phyloP scores from a whole-genome alignment of 2,329 filamentous ascomycete species.

The Diplodia scrobiculata region DNA sequence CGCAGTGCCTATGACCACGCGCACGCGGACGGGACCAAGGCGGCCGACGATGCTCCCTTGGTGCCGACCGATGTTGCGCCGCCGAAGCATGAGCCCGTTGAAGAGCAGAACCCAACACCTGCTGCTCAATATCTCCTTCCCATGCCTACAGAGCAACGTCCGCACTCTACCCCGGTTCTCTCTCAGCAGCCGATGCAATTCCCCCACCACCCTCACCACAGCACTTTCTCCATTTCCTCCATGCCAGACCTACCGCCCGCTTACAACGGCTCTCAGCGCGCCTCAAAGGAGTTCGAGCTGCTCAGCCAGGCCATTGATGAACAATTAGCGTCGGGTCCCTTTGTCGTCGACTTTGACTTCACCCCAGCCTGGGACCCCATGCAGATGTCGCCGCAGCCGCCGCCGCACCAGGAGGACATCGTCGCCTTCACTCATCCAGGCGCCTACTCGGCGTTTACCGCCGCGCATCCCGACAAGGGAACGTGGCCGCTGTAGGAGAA shows the following conservation, averaged over 20 bases:
- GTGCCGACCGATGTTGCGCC: not conserved
- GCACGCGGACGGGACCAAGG: slow-evolving; percentile 1
- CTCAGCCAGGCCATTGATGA: slow-evolving; percentile 21
- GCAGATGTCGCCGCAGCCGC: slow-evolving; percentile 8
- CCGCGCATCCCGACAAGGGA: slow-evolving; percentile 11
- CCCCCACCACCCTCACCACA: not conserved
- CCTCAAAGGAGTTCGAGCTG: slow-evolving; percentile 14
- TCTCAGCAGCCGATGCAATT: not conserved
- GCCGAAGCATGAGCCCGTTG: not conserved
- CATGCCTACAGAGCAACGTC: not conserved
- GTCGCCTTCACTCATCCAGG: slow-evolving; percentile 26
- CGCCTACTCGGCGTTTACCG: slow-evolving; percentile 24
- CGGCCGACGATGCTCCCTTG: not conserved
- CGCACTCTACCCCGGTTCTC: slow-evolving; percentile 7
- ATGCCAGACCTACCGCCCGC: not conserved
- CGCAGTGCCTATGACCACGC: slow-evolving; percentile 61
- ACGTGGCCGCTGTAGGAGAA: slow-evolving; percentile 7
- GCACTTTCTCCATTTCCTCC: slow-evolving; percentile 3
- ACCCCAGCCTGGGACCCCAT: slow-evolving; percentile 9
- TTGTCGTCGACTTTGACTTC: slow-evolving; percentile 24
- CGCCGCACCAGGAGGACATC: slow-evolving; percentile 11
- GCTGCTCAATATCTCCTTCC: slow-evolving; percentile 2
- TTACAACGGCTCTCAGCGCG: slow-evolving; percentile 1
- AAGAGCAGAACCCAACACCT: not conserved
- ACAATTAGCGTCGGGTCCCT: slow-evolving; percentile 16